These are phyloP conservation scores for Wolfiporia cocos DNA, from an alignment of 1,284 basidiomycete genomes.

Conservation along the genomic window DNA sequence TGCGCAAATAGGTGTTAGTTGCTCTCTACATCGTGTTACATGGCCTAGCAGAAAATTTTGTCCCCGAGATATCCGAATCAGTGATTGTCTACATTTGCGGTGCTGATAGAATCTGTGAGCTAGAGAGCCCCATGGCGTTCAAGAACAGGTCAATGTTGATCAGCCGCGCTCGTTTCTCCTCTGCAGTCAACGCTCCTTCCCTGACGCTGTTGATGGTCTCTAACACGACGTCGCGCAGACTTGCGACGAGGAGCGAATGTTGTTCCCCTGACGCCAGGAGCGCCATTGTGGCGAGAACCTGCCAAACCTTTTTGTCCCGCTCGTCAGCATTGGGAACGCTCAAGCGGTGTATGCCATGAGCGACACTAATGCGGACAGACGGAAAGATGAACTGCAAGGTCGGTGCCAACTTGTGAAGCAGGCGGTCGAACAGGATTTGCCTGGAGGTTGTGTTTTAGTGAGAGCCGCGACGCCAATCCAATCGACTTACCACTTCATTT, in stretches of 20 bases:
- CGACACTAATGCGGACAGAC: slow-evolving; percentile 68
- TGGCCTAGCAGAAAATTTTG: background rate
- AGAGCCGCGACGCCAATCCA: too few species aligned
- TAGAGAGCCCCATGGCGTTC: slow-evolving; percentile 81
- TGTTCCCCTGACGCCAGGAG: slow-evolving; percentile 81
- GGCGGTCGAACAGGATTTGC: slow-evolving; percentile 79
- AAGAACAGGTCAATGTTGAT: slow-evolving; percentile 85
- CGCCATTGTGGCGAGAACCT: slow-evolving; percentile 86
- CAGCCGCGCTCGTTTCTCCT: slow-evolving; percentile 64
- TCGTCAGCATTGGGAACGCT: slow-evolving; percentile 48
- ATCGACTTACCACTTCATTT: slow-evolving; percentile 92
- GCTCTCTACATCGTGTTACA: slow-evolving; percentile 1
- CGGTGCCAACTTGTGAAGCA: slow-evolving; percentile 76
- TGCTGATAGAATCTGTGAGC: slow-evolving; percentile 77
- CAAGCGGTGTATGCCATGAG: slow-evolving; percentile 27
- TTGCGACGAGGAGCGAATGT: slow-evolving; percentile 82
- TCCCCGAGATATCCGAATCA: background rate
- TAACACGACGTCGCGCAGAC: slow-evolving; percentile 88
- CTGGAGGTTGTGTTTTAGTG: slow-evolving; percentile 36
- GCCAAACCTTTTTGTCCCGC: slow-evolving; percentile 90
- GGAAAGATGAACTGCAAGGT: slow-evolving; percentile 85
- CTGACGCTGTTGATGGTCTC: slow-evolving; percentile 79
- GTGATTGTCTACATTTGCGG: slow-evolving; percentile 7
- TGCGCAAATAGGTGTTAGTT: too few species aligned
- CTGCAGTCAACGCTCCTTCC: slow-evolving; percentile 59